These are phyloP conservation scores for Claviceps spartinae DNA, from an alignment of 2,329 filamentous ascomycete genomes.

Conservation along the genomic window DNA sequence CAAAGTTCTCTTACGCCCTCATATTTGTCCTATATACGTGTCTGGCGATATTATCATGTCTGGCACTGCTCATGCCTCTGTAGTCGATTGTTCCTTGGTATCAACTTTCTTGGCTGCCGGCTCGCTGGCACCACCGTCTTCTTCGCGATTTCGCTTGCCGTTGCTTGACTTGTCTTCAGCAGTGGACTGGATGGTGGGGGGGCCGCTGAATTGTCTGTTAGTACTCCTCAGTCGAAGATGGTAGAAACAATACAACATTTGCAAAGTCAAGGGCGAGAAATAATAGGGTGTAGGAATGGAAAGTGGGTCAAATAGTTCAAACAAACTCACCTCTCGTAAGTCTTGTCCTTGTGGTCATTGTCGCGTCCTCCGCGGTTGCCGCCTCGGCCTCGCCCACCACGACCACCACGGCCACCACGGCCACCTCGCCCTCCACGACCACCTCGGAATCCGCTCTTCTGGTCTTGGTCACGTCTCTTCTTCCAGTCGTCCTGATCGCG, in stretches of 20 bases:
- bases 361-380: constrained; percentile 24
- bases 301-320: background rate
- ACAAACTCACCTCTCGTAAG: constrained; percentile 20
- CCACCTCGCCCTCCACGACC: constrained; percentile 30
- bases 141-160: constrained; percentile 43
- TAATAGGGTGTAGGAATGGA: background rate
- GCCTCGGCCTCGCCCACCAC: constrained; percentile 29
- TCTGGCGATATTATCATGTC: background rate
- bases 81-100: constrained; percentile 26
- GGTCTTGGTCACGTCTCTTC: constrained; percentile 47
- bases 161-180: constrained; percentile 23
- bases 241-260: background rate
- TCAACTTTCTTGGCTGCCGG: constrained; percentile 51
- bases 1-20: background rate
- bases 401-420: constrained; percentile 28
- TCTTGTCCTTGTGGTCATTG: constrained; percentile 12
- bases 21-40: background rate
- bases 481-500: constrained; percentile 48
- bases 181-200: constrained; percentile 32
- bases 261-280: too few species aligned
- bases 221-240: background rate
- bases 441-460: constrained; percentile 43
- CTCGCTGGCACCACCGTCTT: constrained; percentile 28
- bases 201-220: constrained; percentile 10
- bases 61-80: constrained; percentile 1